These are phyloP conservation scores for Hymenochaete sp. DNA, from an alignment of 1,284 basidiomycete species.

Conservation along the genomic window DNA sequence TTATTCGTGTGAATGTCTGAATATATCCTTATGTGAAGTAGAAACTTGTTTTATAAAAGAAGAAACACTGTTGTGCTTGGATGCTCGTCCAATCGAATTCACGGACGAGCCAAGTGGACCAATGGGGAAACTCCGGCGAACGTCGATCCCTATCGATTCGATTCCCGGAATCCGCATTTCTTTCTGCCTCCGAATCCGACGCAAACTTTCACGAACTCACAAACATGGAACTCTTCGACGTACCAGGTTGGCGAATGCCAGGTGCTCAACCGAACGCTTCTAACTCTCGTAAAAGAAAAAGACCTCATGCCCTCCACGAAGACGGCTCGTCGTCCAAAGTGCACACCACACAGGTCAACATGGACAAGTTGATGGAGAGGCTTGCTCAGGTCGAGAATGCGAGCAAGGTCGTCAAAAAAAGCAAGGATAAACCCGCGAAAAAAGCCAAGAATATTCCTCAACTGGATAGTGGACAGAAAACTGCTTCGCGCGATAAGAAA, in stretches of 20 bases:
- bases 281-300: slow-evolving; percentile 56
- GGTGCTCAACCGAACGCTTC: slow-evolving; percentile 28
- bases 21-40: too few relatives aligned
- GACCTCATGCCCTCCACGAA: slow-evolving; percentile 26
- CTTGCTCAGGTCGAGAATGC: slow-evolving; percentile 33
- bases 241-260: slow-evolving; percentile 63
- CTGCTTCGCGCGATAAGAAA: background rate
- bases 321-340: slow-evolving; percentile 34
- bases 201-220: too few relatives aligned
- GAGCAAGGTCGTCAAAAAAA: slow-evolving; percentile 27
- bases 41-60: too few relatives aligned
- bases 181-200: too few relatives aligned
- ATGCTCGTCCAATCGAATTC: too few relatives aligned
- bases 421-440: slow-evolving; percentile 22
- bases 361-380: slow-evolving; percentile 70
- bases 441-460: background rate
- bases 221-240: slow-evolving; percentile 51
- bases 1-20: too few relatives aligned
- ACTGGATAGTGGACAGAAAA: background rate
- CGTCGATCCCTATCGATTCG: too few relatives aligned
- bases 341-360: slow-evolving; percentile 50
- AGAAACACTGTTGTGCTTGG: too few relatives aligned
- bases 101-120: too few relatives aligned
- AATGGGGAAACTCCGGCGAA: too few relatives aligned
- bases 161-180: too few relatives aligned